A percentile compares a stretch with the other conserved stretches of the same genome.
These are phyloP conservation scores for Hypoxylon lienhwacheense DNA, from an alignment of 495 filamentous ascomycete genomes.

Conservation along the genomic window DNA sequence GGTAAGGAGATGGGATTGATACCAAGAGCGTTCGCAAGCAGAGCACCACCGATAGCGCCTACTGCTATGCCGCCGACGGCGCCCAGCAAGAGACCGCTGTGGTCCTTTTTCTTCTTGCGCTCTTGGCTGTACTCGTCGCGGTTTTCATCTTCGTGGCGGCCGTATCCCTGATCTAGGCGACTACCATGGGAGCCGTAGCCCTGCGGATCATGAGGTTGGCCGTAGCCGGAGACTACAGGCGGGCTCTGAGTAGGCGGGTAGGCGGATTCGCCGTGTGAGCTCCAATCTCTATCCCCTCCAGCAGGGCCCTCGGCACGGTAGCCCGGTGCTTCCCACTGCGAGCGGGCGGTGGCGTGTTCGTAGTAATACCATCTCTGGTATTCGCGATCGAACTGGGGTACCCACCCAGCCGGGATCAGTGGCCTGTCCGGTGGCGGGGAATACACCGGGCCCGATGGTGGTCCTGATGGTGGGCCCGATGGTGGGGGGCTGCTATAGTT, in stretches of 20 bases:
- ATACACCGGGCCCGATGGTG: slow-evolving; percentile 35
- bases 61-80: slow-evolving; percentile 59
- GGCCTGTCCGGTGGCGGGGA: slow-evolving; percentile 51
- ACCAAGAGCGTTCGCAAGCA: slow-evolving; percentile 59
- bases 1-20: slow-evolving; percentile 36
- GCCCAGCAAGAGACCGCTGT: slow-evolving; percentile 49
- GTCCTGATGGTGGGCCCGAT: slow-evolving; percentile 34
- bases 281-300: slow-evolving; percentile 21
- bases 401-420: slow-evolving; percentile 61
- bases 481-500: slow-evolving; percentile 34
- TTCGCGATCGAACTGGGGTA: slow-evolving; percentile 59
- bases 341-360: slow-evolving; percentile 59
- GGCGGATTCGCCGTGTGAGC: slow-evolving; percentile 17
- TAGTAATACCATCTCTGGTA: slow-evolving; percentile 63
- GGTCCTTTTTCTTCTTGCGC: slow-evolving; percentile 46
- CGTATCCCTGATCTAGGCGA: slow-evolving; percentile 27
- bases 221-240: slow-evolving; percentile 11
- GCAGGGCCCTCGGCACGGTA: slow-evolving; percentile 13
- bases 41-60: slow-evolving; percentile 58
- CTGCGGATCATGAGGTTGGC: slow-evolving; percentile 18
- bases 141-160: slow-evolving; percentile 12
- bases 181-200: slow-evolving; percentile 16
- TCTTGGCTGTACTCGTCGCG: slow-evolving; percentile 41
- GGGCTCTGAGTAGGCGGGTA: slow-evolving; percentile 17
- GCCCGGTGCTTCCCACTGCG: slow-evolving; percentile 62